Evolutionary conservation across 2,329 filamentous ascomycete species (phyloP).

Genomic region (Sordariomycetes sp.): DNA sequence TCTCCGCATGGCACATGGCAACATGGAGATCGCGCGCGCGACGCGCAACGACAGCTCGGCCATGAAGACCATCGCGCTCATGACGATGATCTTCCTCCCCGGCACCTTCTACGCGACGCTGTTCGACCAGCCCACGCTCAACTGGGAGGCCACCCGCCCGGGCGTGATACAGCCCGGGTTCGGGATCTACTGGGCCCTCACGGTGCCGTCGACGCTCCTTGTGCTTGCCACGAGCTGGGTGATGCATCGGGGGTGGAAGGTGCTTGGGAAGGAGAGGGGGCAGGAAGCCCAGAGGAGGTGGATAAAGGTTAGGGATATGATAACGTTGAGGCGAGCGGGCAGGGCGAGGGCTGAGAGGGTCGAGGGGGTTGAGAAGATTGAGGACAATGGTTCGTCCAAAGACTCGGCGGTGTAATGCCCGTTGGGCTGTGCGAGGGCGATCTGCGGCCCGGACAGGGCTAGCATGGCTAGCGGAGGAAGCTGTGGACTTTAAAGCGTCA

Average conservation of each 20-base stretch:
- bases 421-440: no score
- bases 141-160: background rate
- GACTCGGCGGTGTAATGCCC: no score
- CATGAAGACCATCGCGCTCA: slow-evolving; percentile 7
- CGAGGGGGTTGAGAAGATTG: no score
- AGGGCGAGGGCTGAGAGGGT: background rate
- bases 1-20: slow-evolving; percentile 1
- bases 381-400: no score
- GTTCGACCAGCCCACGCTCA: slow-evolving; percentile 5
- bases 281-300: no score
- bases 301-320: background rate
- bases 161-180: slow-evolving; percentile 1
- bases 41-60: slow-evolving; percentile 4
- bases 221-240: background rate
- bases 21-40: background rate
- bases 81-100: slow-evolving; percentile 8
- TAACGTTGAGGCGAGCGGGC: background rate
- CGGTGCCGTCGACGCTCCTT: slow-evolving; percentile 2
- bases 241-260: background rate
- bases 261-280: background rate
- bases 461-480: no score
- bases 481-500: no score
- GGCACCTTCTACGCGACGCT: slow-evolving; percentile 6
- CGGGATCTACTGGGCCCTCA: slow-evolving; percentile 4
- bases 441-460: no score